Percentiles rank a stretch among this genome's conserved stretches.
Evolutionary conservation across 306 rosid genomes (phyloP).

Genomic region (Dryas alaskensis): DNA sequence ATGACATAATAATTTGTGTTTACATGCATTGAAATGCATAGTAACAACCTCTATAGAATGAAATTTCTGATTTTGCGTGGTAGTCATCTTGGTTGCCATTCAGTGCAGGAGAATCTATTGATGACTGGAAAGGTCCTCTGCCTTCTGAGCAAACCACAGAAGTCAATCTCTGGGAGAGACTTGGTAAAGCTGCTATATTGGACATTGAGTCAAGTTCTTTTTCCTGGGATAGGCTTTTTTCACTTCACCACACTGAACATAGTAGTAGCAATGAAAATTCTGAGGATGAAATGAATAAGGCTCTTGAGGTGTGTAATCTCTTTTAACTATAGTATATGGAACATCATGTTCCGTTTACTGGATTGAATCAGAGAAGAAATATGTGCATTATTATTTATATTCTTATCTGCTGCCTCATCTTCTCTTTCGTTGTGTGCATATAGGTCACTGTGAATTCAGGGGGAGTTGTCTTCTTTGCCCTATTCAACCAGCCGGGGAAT

Average conservation of each 20-base stretch:
- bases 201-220: conserved; percentile 66
- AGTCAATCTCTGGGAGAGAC: conserved; percentile 83
- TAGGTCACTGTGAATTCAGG: conserved; percentile 95
- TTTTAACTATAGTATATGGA: neutral
- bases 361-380: conserved; percentile 6
- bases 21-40: neutral
- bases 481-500: conserved; percentile 55
- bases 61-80: conserved; percentile 4
- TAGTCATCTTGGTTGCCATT: conserved; percentile 24
- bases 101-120: conserved; percentile 52
- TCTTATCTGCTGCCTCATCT: conserved; percentile 31
- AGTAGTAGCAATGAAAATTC: conserved; percentile 65
- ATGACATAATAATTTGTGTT: neutral
- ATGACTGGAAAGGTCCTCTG: conserved; percentile 30
- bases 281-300: conserved; percentile 80
- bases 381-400: conserved; percentile 8
- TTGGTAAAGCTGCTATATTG: conserved; percentile 75
- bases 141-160: conserved; percentile 54
- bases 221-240: conserved; percentile 77
- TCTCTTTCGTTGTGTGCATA: conserved; percentile 40
- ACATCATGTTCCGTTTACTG: neutral
- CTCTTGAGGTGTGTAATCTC: conserved; percentile 67
- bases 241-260: conserved; percentile 84
- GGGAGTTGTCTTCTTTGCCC: conserved; percentile 92
- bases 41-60: neutral